Conservation (phyloP, 306 rosid genomes). For the Amphicarpaea edgeworthii region DNA sequence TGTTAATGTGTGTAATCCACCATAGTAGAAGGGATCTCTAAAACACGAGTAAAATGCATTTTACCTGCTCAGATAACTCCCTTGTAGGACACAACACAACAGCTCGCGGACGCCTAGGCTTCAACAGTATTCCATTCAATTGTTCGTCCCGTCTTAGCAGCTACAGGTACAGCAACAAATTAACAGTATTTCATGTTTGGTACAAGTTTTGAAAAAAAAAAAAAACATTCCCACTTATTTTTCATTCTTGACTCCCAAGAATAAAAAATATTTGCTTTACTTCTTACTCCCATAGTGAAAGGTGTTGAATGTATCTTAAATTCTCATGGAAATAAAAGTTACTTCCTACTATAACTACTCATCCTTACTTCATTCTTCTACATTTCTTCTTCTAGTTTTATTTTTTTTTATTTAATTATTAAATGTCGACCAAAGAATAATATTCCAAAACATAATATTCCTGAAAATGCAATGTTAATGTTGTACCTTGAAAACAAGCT, state of each 20-base stretch:
- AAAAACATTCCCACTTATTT: background rate
- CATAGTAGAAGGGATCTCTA: slow-evolving; percentile 8
- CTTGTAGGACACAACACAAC: slow-evolving; percentile 92
- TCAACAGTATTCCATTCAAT: slow-evolving; percentile 70
- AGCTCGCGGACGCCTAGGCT: slow-evolving; percentile 91
- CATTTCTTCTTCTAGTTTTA: too few relatives aligned
- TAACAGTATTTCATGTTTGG: slow-evolving; percentile 17
- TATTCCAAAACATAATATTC: too few relatives aligned
- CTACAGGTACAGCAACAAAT: slow-evolving; percentile 61
- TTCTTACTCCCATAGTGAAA: background rate
- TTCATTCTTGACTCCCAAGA: background rate
- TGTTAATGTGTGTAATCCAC: slow-evolving; percentile 44
- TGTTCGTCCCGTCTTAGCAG: slow-evolving; percentile 85
- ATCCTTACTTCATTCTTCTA: background rate
- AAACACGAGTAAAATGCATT: slow-evolving; percentile 43
- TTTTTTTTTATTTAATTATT: too few relatives aligned
- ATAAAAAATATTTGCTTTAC: background rate
- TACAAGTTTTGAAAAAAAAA: background rate
- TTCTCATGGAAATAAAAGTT: background rate
- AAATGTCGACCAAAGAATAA: too few relatives aligned
- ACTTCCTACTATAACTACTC: background rate
- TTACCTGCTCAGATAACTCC: slow-evolving; percentile 95
- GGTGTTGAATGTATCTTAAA: background rate
- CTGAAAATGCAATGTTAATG: too few relatives aligned
- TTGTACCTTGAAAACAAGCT: too few relatives aligned